Base-by-base conservation (phyloP, 345 rosid genomes). In the Hevea brasiliensis region DNA sequence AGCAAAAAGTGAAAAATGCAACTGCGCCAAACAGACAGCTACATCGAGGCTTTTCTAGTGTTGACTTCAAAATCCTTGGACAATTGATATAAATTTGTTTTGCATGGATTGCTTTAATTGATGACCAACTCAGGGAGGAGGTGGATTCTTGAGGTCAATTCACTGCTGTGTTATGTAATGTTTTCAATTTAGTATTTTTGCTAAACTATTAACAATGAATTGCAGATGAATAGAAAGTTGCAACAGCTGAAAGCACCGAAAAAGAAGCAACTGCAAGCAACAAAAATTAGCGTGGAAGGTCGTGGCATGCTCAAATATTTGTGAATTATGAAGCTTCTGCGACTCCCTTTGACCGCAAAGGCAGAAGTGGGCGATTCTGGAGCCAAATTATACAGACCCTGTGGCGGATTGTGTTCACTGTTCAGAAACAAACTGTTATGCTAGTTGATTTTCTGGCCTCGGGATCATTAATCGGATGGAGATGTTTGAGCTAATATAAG, bases 301-400 rank as follows among this genome's bases (percentile, higher is more conserved):
- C 93, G 98, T 60, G 99, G 99, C 27, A 95, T 95, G 99, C 74
- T 88, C 53, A 95, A 95, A 74, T 95, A 95, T 85, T 86, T 95
- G 74, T 92, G 70, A 78, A n/a, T 35, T 37, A 41, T 32, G 17
- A 42, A 35, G 26, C 66, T 32, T 32, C 37, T 17, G 11, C 13
- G 27, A 5, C 40, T 18, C 70, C 40, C 35, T 13, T 53, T 48
- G 32, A 40, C 14, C 35, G 9, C 17, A 2, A 57, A 27, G 27
- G 7, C 64, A 21, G 12, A 37, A 20, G n/a, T n/a, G 41, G 32
- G 7, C 40, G 3, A 44, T 15, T 65, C 23, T 21, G 41, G 13
- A 7, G 17, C 27, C 15, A 9, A 41, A 12, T n/a, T 64, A 45
- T 15, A 20, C 53, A 14, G 12, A 14, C 53, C 3, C 17, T 48